A percentile compares a stretch with the other conserved stretches of the same genome.
Evolutionary conservation across 306 rosid genomes (phyloP).

Genomic region (Malus asiatica): DNA sequence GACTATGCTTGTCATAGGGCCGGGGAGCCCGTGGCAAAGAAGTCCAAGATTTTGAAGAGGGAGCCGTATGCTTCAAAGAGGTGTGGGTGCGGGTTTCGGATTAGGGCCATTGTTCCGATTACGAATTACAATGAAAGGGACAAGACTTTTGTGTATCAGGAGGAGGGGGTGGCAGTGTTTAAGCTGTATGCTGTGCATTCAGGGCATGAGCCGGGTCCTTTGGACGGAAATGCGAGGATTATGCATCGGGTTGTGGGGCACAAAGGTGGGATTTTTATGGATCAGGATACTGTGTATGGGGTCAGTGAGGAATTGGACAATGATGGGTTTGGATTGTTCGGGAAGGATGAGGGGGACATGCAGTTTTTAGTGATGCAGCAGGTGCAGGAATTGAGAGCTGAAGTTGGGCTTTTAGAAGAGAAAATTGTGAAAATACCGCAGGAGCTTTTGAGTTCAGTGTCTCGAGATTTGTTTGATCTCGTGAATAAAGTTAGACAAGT

Average conservation of each 20-base stretch:
- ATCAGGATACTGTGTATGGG: constrained; percentile 82
- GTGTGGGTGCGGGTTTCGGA: constrained; percentile 97
- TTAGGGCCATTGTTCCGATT: constrained; percentile 97
- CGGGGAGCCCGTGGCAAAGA: constrained; percentile 83
- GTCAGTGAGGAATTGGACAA: constrained; percentile 85
- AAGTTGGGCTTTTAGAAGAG: constrained; percentile 73
- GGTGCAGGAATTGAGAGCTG: constrained; percentile 77
- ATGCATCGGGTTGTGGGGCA: constrained; percentile 95
- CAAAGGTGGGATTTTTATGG: constrained; percentile 75
- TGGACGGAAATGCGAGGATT: constrained; percentile 97
- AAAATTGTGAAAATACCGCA: constrained; percentile 51
- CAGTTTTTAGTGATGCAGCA: constrained; percentile 78
- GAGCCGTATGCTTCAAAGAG: constrained; percentile 93
- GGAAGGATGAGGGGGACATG: constrained; percentile 83
- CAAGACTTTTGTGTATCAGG: constrained; percentile 92
- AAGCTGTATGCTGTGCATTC: constrained; percentile 96
- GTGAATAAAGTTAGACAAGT: constrained; percentile 64
- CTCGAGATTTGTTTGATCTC: constrained; percentile 67
- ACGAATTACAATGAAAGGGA: constrained; percentile 93
- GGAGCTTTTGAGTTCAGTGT: constrained; percentile 68
- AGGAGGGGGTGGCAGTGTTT: constrained; percentile 85
- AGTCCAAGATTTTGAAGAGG: constrained; percentile 74
- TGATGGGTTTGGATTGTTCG: constrained; percentile 70
- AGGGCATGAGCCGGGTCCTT: constrained; percentile 95
- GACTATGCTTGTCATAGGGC: constrained; percentile 98